Conservation (phyloP, 306 rosid genomes). For the Pyrus bretschneideri region DNA sequence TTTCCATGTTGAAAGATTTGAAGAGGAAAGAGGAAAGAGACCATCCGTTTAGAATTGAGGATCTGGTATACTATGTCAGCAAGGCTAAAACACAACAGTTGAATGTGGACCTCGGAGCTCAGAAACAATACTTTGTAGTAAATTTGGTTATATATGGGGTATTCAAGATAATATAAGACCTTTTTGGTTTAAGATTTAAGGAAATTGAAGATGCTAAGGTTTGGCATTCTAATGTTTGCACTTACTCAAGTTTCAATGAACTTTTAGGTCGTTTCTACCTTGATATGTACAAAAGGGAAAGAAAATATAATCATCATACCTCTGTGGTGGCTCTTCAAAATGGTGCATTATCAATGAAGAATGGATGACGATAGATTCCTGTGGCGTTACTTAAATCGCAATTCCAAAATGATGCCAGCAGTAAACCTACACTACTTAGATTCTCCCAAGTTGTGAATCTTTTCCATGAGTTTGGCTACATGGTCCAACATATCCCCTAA, state of each 20-base stretch:
- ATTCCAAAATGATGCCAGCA: slow-evolving; percentile 46
- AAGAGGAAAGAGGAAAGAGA: slow-evolving; percentile 94
- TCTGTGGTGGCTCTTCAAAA: slow-evolving; percentile 93
- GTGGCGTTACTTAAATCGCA: slow-evolving; percentile 75
- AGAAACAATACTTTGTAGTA: slow-evolving; percentile 82
- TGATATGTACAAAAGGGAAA: slow-evolving; percentile 73
- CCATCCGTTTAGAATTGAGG: slow-evolving; percentile 76
- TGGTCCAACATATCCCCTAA: slow-evolving; percentile 43
- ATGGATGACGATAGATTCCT: slow-evolving; percentile 62
- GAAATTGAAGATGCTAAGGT: slow-evolving; percentile 68
- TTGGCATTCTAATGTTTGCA: slow-evolving; percentile 77
- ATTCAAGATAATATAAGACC: slow-evolving; percentile 81
- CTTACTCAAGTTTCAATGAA: slow-evolving; percentile 65
- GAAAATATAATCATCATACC: slow-evolving; percentile 74
- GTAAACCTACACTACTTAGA: slow-evolving; percentile 59
- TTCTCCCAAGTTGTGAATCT: slow-evolving; percentile 89
- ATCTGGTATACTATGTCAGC: slow-evolving; percentile 62
- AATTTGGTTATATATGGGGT: slow-evolving; percentile 85
- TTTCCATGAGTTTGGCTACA: slow-evolving; percentile 90
- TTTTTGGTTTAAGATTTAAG: slow-evolving; percentile 79
- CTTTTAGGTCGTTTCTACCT: slow-evolving; percentile 79
- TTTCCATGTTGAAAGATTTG: slow-evolving; percentile 60
- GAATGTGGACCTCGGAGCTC: slow-evolving; percentile 62
- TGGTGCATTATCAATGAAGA: slow-evolving; percentile 56
- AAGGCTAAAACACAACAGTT: slow-evolving; percentile 60